Percentiles rank a stretch among this genome's conserved stretches.
Evolutionary conservation across 2,329 filamentous ascomycete genomes (phyloP).

Genomic region (Stachybotrys elegans): DNA sequence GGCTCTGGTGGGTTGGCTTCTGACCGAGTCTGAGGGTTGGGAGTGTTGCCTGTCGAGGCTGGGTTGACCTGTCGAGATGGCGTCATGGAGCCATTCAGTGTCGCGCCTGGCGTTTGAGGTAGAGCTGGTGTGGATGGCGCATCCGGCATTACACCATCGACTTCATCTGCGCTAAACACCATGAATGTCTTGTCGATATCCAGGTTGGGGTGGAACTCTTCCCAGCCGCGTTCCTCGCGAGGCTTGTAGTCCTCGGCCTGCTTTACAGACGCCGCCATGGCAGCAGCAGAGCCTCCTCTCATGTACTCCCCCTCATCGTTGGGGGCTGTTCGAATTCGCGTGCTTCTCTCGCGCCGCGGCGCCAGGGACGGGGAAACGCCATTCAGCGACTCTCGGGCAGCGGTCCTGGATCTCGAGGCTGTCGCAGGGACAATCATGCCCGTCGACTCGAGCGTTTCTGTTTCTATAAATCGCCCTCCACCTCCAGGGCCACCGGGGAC

Average conservation of each 20-base stretch:
- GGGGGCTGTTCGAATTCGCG: slow-evolving; percentile 47
- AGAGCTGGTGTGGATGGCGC: slow-evolving; percentile 31
- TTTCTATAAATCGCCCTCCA: slow-evolving; percentile 77
- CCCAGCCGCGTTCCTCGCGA: slow-evolving; percentile 92
- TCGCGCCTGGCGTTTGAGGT: slow-evolving; percentile 19
- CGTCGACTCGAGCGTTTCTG: slow-evolving; percentile 58
- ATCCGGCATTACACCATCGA: slow-evolving; percentile 63
- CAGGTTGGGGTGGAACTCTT: slow-evolving; percentile 93
- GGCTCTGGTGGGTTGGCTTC: slow-evolving; percentile 26
- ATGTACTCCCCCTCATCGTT: slow-evolving; percentile 54
- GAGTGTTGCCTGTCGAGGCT: slow-evolving; percentile 36
- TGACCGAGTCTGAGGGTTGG: slow-evolving; percentile 28
- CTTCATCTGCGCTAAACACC: slow-evolving; percentile 75
- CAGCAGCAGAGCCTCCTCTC: slow-evolving; percentile 81
- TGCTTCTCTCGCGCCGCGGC: slow-evolving; percentile 52
- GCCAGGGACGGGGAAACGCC: slow-evolving; percentile 35
- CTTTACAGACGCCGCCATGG: slow-evolving; percentile 79
- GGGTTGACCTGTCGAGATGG: slow-evolving; percentile 42
- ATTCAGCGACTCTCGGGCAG: slow-evolving; percentile 40
- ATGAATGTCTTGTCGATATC: slow-evolving; percentile 80
- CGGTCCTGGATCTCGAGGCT: slow-evolving; percentile 45
- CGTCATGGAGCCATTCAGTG: slow-evolving; percentile 36
- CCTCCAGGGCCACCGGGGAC: slow-evolving; percentile 83
- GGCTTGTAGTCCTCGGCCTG: slow-evolving; percentile 97
- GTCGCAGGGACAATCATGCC: slow-evolving; percentile 34